Percentiles rank a stretch among this genome's conserved stretches.
phyloP scores from a whole-genome alignment of 441 rosid genomes.

The Lepidium campestre region DNA sequence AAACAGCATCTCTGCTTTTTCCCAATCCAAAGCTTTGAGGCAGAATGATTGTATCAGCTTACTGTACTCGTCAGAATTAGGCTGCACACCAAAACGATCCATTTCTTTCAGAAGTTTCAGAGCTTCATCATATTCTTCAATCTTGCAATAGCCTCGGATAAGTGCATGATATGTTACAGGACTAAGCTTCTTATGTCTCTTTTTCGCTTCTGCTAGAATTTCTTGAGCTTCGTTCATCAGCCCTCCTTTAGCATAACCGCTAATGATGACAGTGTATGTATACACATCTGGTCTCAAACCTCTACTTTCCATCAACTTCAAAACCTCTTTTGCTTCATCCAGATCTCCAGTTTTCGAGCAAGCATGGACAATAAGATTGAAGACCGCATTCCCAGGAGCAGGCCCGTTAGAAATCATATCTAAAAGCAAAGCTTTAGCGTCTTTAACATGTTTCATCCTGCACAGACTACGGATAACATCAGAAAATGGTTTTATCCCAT shows the following conservation, averaged over 20 bases:
- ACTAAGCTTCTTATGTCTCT: constrained; percentile 58
- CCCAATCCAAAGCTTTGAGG: constrained; percentile 72
- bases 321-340: constrained; percentile 47
- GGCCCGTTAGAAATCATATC: constrained; percentile 78
- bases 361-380: constrained; percentile 49
- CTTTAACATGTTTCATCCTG: constrained; percentile 52
- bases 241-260: constrained; percentile 70
- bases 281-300: constrained; percentile 80
- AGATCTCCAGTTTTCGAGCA: constrained; percentile 59
- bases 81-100: constrained; percentile 54
- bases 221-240: constrained; percentile 62
- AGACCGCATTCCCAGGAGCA: constrained; percentile 73
- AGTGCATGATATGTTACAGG: constrained; percentile 75
- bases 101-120: constrained; percentile 60
- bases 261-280: constrained; percentile 68
- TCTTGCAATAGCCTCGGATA: constrained; percentile 77
- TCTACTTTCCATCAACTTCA: constrained; percentile 61
- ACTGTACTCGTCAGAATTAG: constrained; percentile 65
- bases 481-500: constrained; percentile 65
- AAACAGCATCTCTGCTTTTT: constrained; percentile 58
- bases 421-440: constrained; percentile 47
- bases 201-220: constrained; percentile 60
- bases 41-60: constrained; percentile 81
- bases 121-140: constrained; percentile 67
- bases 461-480: constrained; percentile 62